Base-by-base conservation (phyloP, 306 rosid species). In the Trichosanthes truncata region DNA sequence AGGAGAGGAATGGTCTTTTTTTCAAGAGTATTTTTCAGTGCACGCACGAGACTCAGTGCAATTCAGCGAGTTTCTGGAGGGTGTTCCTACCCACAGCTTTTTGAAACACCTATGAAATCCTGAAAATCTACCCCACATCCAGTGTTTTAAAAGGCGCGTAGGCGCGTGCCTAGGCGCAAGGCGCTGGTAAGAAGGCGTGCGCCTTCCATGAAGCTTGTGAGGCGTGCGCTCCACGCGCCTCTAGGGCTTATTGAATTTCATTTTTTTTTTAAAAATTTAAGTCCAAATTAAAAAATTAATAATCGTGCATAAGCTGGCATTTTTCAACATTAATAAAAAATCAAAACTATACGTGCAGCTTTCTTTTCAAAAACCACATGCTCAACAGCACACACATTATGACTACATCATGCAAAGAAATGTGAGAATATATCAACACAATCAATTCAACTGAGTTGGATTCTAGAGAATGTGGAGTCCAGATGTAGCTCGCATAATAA, bases 401-500 rank as follows among this genome's bases (percentile, higher is more conserved):
- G 45, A 40, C 45, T 7, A 40, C 0, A 41, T 18, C 17, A 68
- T 20, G 48, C 33, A 68, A 23, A 68, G 31, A 68, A n/a, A 68
- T 38, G 74, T 10, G 31, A 40, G 20, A 68, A 25, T 23, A 46
- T 1, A 6, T 20, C 53, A 45, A 72, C 21, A 25, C 33, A 26
- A 45, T 69, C 11, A 23, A 72, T 45, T 14, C 20, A 63, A 26
- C 23, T 12, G n/a, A 43, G n/a, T 10, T 7, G 36, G 8, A 5
- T 43, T 9, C 3, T 63, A 26, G 29, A 26, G 18, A 3, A 85
- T 85, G 83, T 82, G 59, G 75, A 73, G 78, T 82, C 83, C 86
- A 83, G 89, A 85, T 84, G 91, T 86, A 86, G 91, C 87, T 84
- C 90, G 78, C 63, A 52, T 82, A 86, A 86, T 61, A 82, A 88